phyloP scores from a whole-genome alignment of 1,139 yeast genomes.

The Taphrina flavorubra region DNA sequence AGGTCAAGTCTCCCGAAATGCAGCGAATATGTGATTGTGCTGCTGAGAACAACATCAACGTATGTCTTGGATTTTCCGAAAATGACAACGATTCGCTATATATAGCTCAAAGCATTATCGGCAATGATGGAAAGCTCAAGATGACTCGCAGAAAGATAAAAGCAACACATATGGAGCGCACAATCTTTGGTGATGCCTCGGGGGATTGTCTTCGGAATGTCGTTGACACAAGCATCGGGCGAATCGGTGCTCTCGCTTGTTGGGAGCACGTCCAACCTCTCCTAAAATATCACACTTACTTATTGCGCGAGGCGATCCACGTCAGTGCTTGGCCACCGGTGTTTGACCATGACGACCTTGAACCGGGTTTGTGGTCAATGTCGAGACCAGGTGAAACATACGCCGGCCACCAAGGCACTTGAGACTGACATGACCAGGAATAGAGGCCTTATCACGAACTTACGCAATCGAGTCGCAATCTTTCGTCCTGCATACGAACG shows the following conservation, averaged over 20 bases:
- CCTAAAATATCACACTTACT: conserved; percentile 11
- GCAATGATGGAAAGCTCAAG: conserved; percentile 5
- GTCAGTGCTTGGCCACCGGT: conserved; percentile 31
- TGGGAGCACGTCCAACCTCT: conserved; percentile 25
- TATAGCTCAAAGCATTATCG: conserved; percentile 9
- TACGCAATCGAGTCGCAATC: conserved; percentile 15
- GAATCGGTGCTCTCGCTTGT: conserved; percentile 5
- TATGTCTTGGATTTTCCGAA: conserved; percentile 14
- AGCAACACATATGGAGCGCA: conserved; percentile 19
- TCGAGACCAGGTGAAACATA: neutral
- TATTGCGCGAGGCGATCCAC: conserved; percentile 1
- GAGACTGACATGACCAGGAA: conserved; percentile 3
- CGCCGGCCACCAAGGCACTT: no score
- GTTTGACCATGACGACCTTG: neutral
- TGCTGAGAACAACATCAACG: conserved; percentile 2
- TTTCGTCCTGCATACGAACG: conserved; percentile 2
- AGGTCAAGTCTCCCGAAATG: neutral
- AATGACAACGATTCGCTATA: conserved; percentile 8
- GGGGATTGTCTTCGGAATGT: conserved; percentile 4
- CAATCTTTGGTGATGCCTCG: conserved; percentile 11
- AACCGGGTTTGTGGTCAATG: conserved; percentile 3
- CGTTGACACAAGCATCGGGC: neutral
- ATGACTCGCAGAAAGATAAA: conserved; percentile 4
- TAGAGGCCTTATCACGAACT: conserved; percentile 5
- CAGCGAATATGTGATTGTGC: neutral